These are phyloP conservation scores for Cantharellus anzutake DNA, from an alignment of 768 basidiomycete genomes.

Conservation along the genomic window DNA sequence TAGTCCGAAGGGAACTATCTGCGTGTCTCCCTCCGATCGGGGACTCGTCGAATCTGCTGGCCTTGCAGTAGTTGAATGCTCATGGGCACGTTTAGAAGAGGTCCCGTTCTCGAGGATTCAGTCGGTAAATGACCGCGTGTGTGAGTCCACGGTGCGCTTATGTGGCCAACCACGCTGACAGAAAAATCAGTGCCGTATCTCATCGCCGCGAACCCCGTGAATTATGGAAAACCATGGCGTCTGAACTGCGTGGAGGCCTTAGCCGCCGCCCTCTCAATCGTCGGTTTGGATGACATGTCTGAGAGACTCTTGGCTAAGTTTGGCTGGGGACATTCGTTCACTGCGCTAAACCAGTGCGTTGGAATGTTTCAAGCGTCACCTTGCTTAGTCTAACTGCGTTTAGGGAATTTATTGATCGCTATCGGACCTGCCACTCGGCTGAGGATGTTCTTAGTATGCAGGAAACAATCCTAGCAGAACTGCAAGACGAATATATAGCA, in stretches of 20 bases:
- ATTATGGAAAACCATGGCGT: conserved; percentile 95
- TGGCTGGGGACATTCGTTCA: conserved; percentile 84
- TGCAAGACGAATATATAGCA: conserved; percentile 40
- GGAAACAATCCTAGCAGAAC: conserved; percentile 46
- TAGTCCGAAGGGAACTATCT: conserved; percentile 67
- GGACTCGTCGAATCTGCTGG: conserved; percentile 55
- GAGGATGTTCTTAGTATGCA: conserved; percentile 42
- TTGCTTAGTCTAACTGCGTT: not conserved
- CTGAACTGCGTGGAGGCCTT: conserved; percentile 90
- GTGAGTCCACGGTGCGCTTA: conserved; percentile 22
- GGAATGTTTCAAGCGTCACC: not conserved
- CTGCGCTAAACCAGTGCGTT: conserved; percentile 58
- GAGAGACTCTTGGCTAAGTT: conserved; percentile 63
- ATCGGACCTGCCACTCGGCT: conserved; percentile 48
- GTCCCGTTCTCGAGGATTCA: conserved; percentile 89
- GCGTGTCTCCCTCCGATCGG: conserved; percentile 71
- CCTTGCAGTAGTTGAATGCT: conserved; percentile 95
- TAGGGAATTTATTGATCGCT: conserved; percentile 50
- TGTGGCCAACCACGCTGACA: not conserved
- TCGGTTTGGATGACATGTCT: conserved; percentile 67
- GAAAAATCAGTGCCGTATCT: conserved; percentile 67
- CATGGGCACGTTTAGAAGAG: conserved; percentile 90
- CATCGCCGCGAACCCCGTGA: conserved; percentile 88
- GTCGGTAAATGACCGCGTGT: conserved; percentile 76
- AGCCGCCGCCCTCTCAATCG: conserved; percentile 88